A percentile compares a stretch with the other conserved stretches of the same genome.
Conservation (phyloP, 306 rosid genomes). For the Gastrolobium villosum region DNA sequence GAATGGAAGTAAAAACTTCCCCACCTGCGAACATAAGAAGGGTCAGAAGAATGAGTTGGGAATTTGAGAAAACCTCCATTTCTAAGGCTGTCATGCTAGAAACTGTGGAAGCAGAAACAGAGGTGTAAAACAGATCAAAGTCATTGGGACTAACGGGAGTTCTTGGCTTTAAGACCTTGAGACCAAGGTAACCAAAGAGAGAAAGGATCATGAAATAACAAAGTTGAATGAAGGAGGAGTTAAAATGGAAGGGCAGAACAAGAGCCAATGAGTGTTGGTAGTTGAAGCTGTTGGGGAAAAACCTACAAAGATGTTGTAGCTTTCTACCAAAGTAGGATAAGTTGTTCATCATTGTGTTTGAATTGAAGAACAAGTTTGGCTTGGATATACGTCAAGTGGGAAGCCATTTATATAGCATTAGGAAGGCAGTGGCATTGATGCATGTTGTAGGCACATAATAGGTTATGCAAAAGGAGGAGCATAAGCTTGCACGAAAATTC, state of each 20-base stretch:
- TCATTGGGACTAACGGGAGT: slow-evolving; percentile 23
- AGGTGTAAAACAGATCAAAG: slow-evolving; percentile 70
- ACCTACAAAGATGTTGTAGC: background rate
- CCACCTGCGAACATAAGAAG: slow-evolving; percentile 74
- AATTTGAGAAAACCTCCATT: slow-evolving; percentile 64
- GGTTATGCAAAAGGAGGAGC: background rate
- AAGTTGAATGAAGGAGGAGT: slow-evolving; percentile 50
- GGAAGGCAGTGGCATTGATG: background rate
- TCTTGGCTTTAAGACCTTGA: slow-evolving; percentile 57
- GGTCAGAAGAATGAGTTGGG: slow-evolving; percentile 52
- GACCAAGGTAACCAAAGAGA: slow-evolving; percentile 60
- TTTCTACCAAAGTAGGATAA: background rate
- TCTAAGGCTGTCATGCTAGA: slow-evolving; percentile 81
- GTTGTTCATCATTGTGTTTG: slow-evolving; percentile 31
- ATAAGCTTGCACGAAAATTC: background rate
- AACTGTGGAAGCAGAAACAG: slow-evolving; percentile 76
- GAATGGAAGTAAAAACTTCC: slow-evolving; percentile 71
- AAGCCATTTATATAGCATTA: slow-evolving; percentile 36
- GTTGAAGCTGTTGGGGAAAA: background rate
- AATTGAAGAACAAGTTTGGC: background rate
- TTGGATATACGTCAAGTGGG: background rate
- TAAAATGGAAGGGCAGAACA: background rate
- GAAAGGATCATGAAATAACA: slow-evolving; percentile 57
- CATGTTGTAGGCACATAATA: background rate
- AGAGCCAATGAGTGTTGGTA: background rate